Base-by-base conservation (phyloP, 2,329 filamentous ascomycete species). In the Emergomyces orientalis region DNA sequence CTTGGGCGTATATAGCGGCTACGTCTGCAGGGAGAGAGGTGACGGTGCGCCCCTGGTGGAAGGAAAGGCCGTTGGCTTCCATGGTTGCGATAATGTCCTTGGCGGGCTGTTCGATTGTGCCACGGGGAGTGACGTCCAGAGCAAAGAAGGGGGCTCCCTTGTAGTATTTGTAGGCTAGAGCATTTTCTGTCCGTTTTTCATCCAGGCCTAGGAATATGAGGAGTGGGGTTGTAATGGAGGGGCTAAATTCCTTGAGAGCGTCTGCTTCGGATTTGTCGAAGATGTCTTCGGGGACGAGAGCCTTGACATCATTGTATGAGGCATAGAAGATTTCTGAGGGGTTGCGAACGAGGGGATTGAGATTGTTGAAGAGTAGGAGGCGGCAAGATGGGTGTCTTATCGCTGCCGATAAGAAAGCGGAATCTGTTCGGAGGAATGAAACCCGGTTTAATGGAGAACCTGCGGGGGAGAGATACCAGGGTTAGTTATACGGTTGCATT, bases 1-100 rank as follows among this genome's bases (percentile, higher is more conserved):
- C 90, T 76, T 96, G 90, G 17, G 91, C 93, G 69, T 91, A 96
- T 55, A 96, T 89, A 59, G 92, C 91, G 64, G 92, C 94, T 94
- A 65, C n/a, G 25, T 83, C 78, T 1, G 86, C 80, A 3, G 80
- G 78, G 39, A 90, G 79, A 9, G 80, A 81, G 75, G 88, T 80
- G 52, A 83, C 78, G 68, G 88, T 80, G 63, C 88, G 80, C 17
- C 90, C 86, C 63, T 86, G 81, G 45, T 87, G 82, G 66, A 96
- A 90, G 0, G 80, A 79, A 25, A 87, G 71, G 0, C 88, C 89
- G 56, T 79, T 79, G 63, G 81, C 83, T 71, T 88, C 83, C 66
- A 87, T 75, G 2, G 76, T 76, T 62, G 83, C 78, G 41, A 88
- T 81, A 7, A 92, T 78, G 34, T 78, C 78, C 63, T 84, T 83